phyloP scores from a whole-genome alignment of 129 eudicot species.

The Pulicaria dysenterica region DNA sequence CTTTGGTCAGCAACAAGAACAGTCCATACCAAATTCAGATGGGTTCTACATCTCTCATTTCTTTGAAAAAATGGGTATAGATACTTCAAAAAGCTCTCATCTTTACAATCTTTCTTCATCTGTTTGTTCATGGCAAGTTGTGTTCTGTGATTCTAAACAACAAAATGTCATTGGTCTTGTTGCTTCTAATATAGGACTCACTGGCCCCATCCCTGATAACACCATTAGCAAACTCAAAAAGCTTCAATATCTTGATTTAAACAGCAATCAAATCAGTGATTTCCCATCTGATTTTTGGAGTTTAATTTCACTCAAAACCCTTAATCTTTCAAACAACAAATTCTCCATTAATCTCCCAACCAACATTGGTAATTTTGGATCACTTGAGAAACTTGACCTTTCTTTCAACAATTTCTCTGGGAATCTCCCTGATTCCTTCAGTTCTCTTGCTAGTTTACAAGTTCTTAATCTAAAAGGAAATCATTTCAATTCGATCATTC shows the following conservation, averaged over 20 bases:
- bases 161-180: constrained; percentile 63
- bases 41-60: constrained; percentile 67
- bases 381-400: constrained; percentile 69
- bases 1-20: constrained; percentile 57
- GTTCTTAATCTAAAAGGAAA: constrained; percentile 57
- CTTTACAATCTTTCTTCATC: constrained; percentile 55
- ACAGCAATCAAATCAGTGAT: constrained; percentile 57
- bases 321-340: constrained; percentile 65
- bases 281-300: constrained; percentile 91
- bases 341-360: constrained; percentile 58
- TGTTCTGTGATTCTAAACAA: constrained; percentile 59
- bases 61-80: constrained; percentile 67
- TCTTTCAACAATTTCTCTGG: constrained; percentile 65
- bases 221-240: constrained; percentile 72
- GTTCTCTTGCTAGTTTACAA: constrained; percentile 56
- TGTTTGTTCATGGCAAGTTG: constrained; percentile 75
- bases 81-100: constrained; percentile 38
- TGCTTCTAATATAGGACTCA: constrained; percentile 59
- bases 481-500: constrained; percentile 50
- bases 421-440: constrained; percentile 65
- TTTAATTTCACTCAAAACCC: constrained; percentile 59
- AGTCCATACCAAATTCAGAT: constrained; percentile 66
- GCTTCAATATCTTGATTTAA: constrained; percentile 73
- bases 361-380: constrained; percentile 72
- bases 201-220: constrained; percentile 71